phyloP scores from a whole-genome alignment of 2,329 filamentous ascomycete genomes.

The Pseudogymnoascus sp. region DNA sequence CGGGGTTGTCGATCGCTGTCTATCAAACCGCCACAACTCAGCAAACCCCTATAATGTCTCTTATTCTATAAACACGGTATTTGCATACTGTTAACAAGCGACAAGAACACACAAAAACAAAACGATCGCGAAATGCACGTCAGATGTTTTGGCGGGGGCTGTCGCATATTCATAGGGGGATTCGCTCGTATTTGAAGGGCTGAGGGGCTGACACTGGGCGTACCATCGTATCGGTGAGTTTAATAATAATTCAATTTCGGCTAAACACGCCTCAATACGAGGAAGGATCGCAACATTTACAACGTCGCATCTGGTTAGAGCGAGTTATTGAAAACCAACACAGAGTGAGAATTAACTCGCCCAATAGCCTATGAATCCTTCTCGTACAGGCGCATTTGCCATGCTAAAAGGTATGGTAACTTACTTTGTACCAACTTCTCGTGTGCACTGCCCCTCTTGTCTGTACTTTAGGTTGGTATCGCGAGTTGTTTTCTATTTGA shows the following conservation, averaged over 20 bases:
- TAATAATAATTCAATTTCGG: background rate
- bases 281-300: background rate
- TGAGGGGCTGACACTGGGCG: background rate
- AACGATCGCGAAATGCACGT: background rate
- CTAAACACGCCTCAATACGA: background rate
- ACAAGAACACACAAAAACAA: background rate
- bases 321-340: background rate
- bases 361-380: background rate
- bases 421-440: background rate
- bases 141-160: background rate
- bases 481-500: background rate
- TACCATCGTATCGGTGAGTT: background rate
- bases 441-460: background rate
- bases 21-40: background rate
- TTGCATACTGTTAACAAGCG: background rate
- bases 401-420: background rate
- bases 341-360: background rate
- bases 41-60: background rate
- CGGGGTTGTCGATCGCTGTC: background rate
- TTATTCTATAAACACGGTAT: conserved; percentile 1
- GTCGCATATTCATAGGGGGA: background rate
- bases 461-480: background rate
- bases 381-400: background rate
- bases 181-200: background rate
- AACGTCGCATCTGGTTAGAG: background rate